Evolutionary conservation across 129 eudicot species (phyloP).

Genomic region (Helianthus annuus): HanXRQr2.0-SUNRISE NC_035434.2:146363265-146363764

Average conservation of each 20-base stretch:
- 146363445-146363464: too few relatives aligned
- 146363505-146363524: too few relatives aligned
- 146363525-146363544: too few relatives aligned
- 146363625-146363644: background rate
- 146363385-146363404: background rate
- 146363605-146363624: too few relatives aligned
- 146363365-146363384: background rate
- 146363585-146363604: background rate
- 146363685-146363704: background rate
- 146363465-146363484: too few relatives aligned
- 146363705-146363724: background rate
- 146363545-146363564: too few relatives aligned
- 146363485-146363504: too few relatives aligned
- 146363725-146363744: slow-evolving; percentile 1
- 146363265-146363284: background rate
- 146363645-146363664: background rate
- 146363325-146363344: slow-evolving; percentile 10
- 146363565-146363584: background rate
- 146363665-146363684: background rate
- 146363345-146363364: slow-evolving; percentile 4
- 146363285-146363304: background rate
- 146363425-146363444: too few relatives aligned
- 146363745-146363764: slow-evolving; percentile 1
- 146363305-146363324: slow-evolving; percentile 2
- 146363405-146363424: background rate